Conservation (phyloP, 2,329 filamentous ascomycete genomes). For the Colletotrichum eremochloae region DNA sequence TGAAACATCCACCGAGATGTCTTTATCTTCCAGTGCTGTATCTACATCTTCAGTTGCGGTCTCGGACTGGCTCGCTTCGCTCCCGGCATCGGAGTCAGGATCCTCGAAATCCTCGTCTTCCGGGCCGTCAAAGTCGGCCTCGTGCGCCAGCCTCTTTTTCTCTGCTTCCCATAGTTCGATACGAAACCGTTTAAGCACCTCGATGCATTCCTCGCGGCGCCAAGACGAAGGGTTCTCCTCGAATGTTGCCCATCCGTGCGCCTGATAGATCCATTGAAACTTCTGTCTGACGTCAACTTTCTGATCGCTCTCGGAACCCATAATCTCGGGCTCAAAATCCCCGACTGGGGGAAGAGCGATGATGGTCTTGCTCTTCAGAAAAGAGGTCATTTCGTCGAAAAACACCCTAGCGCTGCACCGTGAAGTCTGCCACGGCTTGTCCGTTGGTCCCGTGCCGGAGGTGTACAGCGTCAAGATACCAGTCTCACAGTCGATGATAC, state of each 20-base stretch:
- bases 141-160: slow-evolving; percentile 1
- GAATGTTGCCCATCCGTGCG: slow-evolving; percentile 1
- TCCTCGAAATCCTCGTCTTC: slow-evolving; percentile 7
- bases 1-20: slow-evolving; percentile 6
- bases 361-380: slow-evolving; percentile 3
- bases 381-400: slow-evolving; percentile 7
- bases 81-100: background rate
- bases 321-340: slow-evolving; percentile 4
- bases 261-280: slow-evolving; percentile 11
- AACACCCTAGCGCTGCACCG: background rate
- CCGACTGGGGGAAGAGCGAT: background rate
- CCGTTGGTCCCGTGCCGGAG: slow-evolving; percentile 7
- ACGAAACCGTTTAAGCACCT: background rate
- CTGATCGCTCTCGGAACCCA: slow-evolving; percentile 5
- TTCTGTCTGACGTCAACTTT: slow-evolving; percentile 5
- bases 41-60: background rate
- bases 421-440: slow-evolving; percentile 11
- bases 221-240: slow-evolving; percentile 1
- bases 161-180: slow-evolving; percentile 11
- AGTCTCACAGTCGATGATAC: slow-evolving; percentile 20
- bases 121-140: slow-evolving; percentile 7
- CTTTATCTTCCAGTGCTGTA: slow-evolving; percentile 1
- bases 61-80: slow-evolving; percentile 5
- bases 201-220: slow-evolving; percentile 6
- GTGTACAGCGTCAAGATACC: slow-evolving; percentile 12